These are phyloP conservation scores for Neobulgaria alba DNA, from an alignment of 2,329 filamentous ascomycete species.

Conservation along the genomic window DNA sequence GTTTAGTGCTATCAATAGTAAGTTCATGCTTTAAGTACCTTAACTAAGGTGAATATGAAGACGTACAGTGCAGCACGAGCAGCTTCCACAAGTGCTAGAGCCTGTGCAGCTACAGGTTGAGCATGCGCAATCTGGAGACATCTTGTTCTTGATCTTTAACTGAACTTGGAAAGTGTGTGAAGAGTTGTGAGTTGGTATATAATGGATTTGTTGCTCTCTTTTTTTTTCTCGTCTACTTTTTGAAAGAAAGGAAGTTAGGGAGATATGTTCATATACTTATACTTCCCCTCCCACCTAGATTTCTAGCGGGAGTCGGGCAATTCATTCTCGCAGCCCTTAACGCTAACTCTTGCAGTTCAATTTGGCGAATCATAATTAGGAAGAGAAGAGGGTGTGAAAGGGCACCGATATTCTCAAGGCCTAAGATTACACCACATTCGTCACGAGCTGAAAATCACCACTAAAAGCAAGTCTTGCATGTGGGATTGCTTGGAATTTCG, in stretches of 20 bases:
- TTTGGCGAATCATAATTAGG: too few relatives aligned
- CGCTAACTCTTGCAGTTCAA: too few relatives aligned
- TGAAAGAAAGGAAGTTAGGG: background rate
- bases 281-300: background rate
- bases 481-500: too few relatives aligned
- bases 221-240: too few relatives aligned
- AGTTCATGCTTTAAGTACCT: background rate
- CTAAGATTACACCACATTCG: too few relatives aligned
- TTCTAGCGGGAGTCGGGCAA: too few relatives aligned
- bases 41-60: background rate
- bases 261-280: background rate
- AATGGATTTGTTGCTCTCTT: too few relatives aligned
- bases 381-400: too few relatives aligned
- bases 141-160: background rate
- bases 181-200: background rate
- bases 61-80: background rate
- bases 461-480: too few relatives aligned
- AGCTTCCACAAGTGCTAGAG: background rate
- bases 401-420: too few relatives aligned
- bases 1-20: background rate
- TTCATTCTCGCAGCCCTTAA: too few relatives aligned
- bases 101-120: background rate
- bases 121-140: background rate
- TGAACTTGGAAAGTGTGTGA: background rate
- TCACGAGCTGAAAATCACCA: too few relatives aligned